Percentiles rank a stretch among this genome's conserved stretches.
Evolutionary conservation across 345 rosid species (phyloP).

Genomic region (Streptanthus diversifolius): DNA sequence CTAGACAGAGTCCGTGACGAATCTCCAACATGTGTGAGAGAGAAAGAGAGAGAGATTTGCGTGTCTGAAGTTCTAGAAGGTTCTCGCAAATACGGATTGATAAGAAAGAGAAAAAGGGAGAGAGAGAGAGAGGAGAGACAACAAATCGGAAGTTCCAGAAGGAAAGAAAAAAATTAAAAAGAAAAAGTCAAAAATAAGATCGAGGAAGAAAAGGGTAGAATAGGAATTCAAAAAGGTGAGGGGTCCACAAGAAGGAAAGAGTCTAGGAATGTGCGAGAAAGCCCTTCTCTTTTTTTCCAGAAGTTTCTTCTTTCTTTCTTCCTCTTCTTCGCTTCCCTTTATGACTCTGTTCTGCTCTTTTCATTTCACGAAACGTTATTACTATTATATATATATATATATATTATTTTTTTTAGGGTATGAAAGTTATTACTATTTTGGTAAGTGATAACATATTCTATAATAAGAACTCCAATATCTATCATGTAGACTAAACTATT

Average conservation of each 20-base stretch:
- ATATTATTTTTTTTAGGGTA: no score
- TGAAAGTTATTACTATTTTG: no score
- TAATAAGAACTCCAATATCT: background rate
- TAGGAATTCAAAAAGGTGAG: background rate
- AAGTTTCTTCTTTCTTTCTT: constrained; percentile 36
- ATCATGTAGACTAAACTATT: background rate
- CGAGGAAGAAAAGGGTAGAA: constrained; percentile 22
- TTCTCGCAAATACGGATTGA: constrained; percentile 53
- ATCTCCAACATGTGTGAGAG: constrained; percentile 19
- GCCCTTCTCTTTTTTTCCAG: constrained; percentile 47
- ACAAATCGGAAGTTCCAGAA: no score
- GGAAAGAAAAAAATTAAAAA: no score
- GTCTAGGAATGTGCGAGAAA: constrained; percentile 36
- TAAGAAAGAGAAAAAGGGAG: constrained; percentile 26
- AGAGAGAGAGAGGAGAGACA: constrained; percentile 17
- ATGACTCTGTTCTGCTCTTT: background rate
- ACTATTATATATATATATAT: no score
- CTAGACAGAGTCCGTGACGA: constrained; percentile 9
- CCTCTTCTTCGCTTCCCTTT: background rate
- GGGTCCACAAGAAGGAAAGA: constrained; percentile 33
- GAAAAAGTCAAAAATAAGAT: no score
- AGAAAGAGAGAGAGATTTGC: background rate
- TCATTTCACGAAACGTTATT: background rate
- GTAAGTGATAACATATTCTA: constrained; percentile 21
- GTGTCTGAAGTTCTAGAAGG: constrained; percentile 60